phyloP scores from a whole-genome alignment of 1,284 basidiomycete species.

The Ganoderma multipileum region DNA sequence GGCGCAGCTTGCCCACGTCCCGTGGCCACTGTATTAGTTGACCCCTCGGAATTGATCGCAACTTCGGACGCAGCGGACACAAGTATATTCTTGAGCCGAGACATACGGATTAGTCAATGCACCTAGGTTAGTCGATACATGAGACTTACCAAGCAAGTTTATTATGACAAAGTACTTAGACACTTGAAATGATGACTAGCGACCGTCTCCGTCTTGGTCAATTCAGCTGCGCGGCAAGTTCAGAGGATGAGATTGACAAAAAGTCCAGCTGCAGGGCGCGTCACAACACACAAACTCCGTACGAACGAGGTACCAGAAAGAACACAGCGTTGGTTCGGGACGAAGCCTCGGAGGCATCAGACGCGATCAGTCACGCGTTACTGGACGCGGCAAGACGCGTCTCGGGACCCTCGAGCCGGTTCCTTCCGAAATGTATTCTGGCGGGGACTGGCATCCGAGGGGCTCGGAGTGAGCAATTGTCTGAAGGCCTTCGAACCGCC shows the following conservation, averaged over 20 bases:
- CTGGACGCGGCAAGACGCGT: constrained; percentile 1
- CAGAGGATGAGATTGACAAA: too few species aligned
- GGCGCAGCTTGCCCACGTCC: neutral
- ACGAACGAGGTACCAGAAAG: too few species aligned
- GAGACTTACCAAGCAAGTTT: neutral
- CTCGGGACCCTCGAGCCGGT: neutral
- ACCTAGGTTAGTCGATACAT: neutral
- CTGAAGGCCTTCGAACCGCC: neutral
- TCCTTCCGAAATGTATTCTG: neutral
- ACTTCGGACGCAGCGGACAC: neutral
- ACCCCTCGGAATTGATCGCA: neutral
- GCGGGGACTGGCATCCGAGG: neutral
- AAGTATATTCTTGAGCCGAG: neutral
- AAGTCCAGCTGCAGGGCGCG: too few species aligned
- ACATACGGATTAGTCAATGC: neutral
- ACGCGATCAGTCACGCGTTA: constrained; percentile 2
- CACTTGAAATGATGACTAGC: too few species aligned
- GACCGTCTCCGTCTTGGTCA: too few species aligned
- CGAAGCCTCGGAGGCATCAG: neutral
- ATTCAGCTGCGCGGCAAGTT: too few species aligned
- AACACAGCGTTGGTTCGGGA: neutral
- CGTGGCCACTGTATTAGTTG: neutral
- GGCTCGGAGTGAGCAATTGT: neutral
- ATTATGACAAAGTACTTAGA: too few species aligned
- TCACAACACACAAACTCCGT: too few species aligned